These are phyloP conservation scores for Phytophthora capsici DNA, from an alignment of 352 stramenopile genomes.

Conservation along the genomic window DNA sequence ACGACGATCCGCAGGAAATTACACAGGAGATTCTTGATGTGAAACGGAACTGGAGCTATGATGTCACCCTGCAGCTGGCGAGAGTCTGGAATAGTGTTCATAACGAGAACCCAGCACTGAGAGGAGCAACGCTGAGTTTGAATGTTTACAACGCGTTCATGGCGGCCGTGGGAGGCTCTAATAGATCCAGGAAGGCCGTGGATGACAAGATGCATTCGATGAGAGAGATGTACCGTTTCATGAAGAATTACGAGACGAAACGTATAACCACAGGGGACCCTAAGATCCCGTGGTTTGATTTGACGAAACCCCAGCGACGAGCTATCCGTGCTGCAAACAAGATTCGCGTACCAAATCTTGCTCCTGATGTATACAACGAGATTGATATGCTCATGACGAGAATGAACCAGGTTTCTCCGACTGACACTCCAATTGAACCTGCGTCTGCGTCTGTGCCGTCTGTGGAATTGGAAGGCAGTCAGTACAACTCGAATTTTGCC, in stretches of 20 bases:
- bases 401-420: conserved; percentile 34
- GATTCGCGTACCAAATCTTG: conserved; percentile 51
- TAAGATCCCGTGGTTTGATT: conserved; percentile 60
- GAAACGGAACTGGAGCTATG: conserved; percentile 66
- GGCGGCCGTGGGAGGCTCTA: conserved; percentile 45
- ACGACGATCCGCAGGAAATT: conserved; percentile 18
- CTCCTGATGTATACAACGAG: conserved; percentile 47
- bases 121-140: conserved; percentile 52
- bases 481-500: conserved; percentile 16
- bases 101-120: conserved; percentile 34
- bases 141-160: conserved; percentile 66
- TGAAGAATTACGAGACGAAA: conserved; percentile 52
- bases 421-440: conserved; percentile 18
- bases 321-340: conserved; percentile 49
- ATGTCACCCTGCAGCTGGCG: conserved; percentile 66
- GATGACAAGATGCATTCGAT: conserved; percentile 84
- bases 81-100: conserved; percentile 56
- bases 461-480: conserved; percentile 23
- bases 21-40: conserved; percentile 46
- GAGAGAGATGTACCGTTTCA: conserved; percentile 78
- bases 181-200: conserved; percentile 65
- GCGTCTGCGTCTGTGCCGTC: conserved; percentile 1
- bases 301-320: conserved; percentile 56
- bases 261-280: conserved; percentile 20
- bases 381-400: conserved; percentile 50